Evolutionary conservation across 31 red algal species (phyloP), one percentile per base, ranked within the genome.

Genomic region (Endocladia muricata): DNA sequence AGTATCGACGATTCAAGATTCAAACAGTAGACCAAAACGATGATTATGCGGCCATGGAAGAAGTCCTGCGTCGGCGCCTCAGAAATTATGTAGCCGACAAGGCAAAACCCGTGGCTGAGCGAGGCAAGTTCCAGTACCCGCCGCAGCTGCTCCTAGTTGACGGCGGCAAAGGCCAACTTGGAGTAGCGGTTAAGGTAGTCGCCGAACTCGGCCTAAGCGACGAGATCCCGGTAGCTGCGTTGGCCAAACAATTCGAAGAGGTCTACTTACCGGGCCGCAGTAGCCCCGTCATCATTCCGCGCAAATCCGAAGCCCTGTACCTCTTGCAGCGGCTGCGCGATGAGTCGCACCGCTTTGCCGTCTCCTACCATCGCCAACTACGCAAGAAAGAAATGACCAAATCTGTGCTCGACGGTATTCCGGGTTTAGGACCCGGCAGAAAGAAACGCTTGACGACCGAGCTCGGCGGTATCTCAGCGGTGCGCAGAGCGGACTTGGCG

Each of bases 191-290:
- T 22, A 28, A 58, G 0, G 55, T 15, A 6, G 25, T 58, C 6
- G 30, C 25, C 25, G 55, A 58, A 28, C 55, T 58, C 25, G 88
- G 88, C 54, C 55, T 87, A 41, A 28, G 44, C 4, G 56, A 51
- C 9, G 41, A 19, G 6, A 48, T 89, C 2, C 68, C 67, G 3
- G 15, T 95, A 29, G 58, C 84, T 1, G 48, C 62, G 34, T 43
- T 95, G 6, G 92, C 92, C n/a, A 95, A 95, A 63, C 33, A 49
- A 22, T 55, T 74, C 6, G 92, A 95, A 52, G 73, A 88, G 39
- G 41, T 82, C 9, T 85, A 58, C 17, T 60, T 77, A 3, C 51
- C 42, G 15, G 72, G 40, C n/a, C 41, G 36, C 15, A 37, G 62
- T 5, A 47, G 23, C 2, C 43, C 64, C 8, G 23, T 89, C 25